Evolutionary conservation across 2,329 filamentous ascomycete genomes (phyloP).

Genomic region (Alternaria sp.): DNA sequence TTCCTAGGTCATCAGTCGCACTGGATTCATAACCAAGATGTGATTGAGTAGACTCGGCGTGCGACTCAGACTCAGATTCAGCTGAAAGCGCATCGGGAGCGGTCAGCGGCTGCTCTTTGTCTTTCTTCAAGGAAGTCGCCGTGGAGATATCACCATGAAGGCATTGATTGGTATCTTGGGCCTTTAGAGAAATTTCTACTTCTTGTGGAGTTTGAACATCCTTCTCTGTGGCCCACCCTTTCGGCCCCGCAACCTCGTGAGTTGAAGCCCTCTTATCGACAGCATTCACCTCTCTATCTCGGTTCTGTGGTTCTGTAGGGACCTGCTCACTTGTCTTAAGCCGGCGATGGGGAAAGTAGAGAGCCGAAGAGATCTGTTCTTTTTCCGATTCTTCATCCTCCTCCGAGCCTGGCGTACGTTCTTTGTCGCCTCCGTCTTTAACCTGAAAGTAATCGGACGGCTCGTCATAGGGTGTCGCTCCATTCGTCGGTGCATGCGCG

Average conservation of each 20-base stretch:
- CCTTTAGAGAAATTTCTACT: constrained; percentile 68
- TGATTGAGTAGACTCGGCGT: constrained; percentile 52
- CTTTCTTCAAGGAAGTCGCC: constrained; percentile 48
- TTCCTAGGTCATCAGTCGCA: constrained; percentile 60
- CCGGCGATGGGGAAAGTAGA: constrained; percentile 79
- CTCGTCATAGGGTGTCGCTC: constrained; percentile 25
- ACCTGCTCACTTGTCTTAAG: constrained; percentile 51
- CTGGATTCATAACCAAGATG: constrained; percentile 59
- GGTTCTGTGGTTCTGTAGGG: constrained; percentile 27
- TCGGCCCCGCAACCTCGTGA: constrained; percentile 36
- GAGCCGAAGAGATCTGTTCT: constrained; percentile 85
- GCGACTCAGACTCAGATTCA: constrained; percentile 52
- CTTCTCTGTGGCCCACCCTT: constrained; percentile 38
- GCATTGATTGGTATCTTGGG: constrained; percentile 65
- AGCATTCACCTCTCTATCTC: constrained; percentile 34
- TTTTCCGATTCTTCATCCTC: constrained; percentile 69
- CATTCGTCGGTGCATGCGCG: constrained; percentile 22
- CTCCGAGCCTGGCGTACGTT: constrained; percentile 48
- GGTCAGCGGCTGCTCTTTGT: constrained; percentile 48
- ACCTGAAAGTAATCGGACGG: constrained; percentile 40
- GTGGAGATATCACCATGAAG: constrained; percentile 64
- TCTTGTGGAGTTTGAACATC: constrained; percentile 53
- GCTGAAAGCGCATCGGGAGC: constrained; percentile 40
- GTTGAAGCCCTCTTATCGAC: constrained; percentile 34
- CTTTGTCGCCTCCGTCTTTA: constrained; percentile 23